These are phyloP conservation scores for Synchytrium microbalum DNA, from an alignment of 371 early-diverging fungal species.

Conservation along the genomic window DNA sequence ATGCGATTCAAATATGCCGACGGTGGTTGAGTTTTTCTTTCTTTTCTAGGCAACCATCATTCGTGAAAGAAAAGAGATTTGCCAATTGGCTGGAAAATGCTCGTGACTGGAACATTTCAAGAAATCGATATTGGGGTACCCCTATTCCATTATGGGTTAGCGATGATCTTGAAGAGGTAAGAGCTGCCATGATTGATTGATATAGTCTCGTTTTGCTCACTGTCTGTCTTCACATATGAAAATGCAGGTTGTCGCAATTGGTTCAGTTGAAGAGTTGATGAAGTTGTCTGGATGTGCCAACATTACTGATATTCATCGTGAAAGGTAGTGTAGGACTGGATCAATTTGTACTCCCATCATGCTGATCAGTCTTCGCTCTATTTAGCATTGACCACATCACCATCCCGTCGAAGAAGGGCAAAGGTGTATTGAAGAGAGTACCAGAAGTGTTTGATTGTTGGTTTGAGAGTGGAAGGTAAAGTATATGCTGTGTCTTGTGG, in stretches of 20 bases:
- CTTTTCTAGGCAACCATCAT: conserved; percentile 68
- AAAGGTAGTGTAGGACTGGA: conserved; percentile 29
- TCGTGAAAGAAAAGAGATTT: conserved; percentile 97
- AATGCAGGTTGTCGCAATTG: conserved; percentile 76
- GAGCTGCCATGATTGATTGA: not conserved
- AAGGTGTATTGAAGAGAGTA: conserved; percentile 84
- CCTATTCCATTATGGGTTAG: conserved; percentile 99
- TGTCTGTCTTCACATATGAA: conserved; percentile 11
- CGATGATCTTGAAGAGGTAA: conserved; percentile 79
- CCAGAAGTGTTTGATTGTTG: conserved; percentile 99
- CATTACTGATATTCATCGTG: conserved; percentile 98
- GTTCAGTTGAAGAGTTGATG: conserved; percentile 93
- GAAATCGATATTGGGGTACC: conserved; percentile 99
- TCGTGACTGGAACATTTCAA: conserved; percentile 99
- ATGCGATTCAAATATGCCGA: not conserved
- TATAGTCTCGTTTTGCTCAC: not conserved
- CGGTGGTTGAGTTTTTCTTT: not conserved
- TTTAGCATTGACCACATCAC: conserved; percentile 90
- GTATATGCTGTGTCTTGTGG: not conserved
- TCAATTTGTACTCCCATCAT: conserved; percentile 5
- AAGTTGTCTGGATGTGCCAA: conserved; percentile 76
- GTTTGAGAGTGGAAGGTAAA: conserved; percentile 53
- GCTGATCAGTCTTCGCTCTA: not conserved
- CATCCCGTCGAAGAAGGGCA: conserved; percentile 89
- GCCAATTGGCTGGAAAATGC: conserved; percentile 98